A percentile compares a stretch with the other conserved stretches of the same genome.
phyloP scores from a whole-genome alignment of 257 asterid genomes.

The Ligustrum vulgare region DNA sequence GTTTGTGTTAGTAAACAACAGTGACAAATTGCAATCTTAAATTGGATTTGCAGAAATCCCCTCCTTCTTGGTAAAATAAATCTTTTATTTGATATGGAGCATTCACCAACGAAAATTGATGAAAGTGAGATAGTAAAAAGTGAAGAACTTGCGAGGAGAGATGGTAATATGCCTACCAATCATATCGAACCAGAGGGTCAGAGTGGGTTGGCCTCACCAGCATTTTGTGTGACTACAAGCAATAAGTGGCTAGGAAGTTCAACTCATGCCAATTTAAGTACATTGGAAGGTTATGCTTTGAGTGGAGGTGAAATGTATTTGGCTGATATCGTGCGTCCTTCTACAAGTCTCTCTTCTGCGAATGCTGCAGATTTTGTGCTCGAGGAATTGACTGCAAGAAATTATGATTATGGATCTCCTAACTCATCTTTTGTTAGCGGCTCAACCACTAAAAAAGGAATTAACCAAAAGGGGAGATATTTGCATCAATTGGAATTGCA shows the following conservation, averaged over 20 bases:
- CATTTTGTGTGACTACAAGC: conserved; percentile 12
- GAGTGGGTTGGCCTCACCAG: neutral
- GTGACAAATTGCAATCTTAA: too few relatives aligned
- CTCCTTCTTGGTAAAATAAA: conserved; percentile 6
- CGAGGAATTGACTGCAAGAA: conserved; percentile 24
- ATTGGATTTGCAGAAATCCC: conserved; percentile 2
- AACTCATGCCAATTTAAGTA: conserved; percentile 17
- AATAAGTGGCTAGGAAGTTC: conserved; percentile 25
- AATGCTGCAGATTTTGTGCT: conserved; percentile 16
- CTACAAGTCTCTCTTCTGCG: conserved; percentile 13
- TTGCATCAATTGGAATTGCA: conserved; percentile 12
- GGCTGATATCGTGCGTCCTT: conserved; percentile 6
- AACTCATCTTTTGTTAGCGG: conserved; percentile 20
- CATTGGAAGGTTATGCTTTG: conserved; percentile 10
- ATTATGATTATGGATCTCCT: conserved; percentile 11
- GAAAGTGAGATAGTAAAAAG: conserved; percentile 19
- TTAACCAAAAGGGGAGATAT: conserved; percentile 8
- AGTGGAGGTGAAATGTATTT: conserved; percentile 16
- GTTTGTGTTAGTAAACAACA: too few relatives aligned
- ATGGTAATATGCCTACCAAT: conserved; percentile 17
- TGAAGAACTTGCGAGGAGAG: conserved; percentile 18
- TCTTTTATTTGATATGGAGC: conserved; percentile 27
- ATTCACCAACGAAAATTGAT: conserved; percentile 17
- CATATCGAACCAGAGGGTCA: neutral
- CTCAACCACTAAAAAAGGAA: conserved; percentile 22